These are phyloP conservation scores for Lyophyllum decastes DNA, from an alignment of 768 basidiomycete genomes.

Conservation along the genomic window DNA sequence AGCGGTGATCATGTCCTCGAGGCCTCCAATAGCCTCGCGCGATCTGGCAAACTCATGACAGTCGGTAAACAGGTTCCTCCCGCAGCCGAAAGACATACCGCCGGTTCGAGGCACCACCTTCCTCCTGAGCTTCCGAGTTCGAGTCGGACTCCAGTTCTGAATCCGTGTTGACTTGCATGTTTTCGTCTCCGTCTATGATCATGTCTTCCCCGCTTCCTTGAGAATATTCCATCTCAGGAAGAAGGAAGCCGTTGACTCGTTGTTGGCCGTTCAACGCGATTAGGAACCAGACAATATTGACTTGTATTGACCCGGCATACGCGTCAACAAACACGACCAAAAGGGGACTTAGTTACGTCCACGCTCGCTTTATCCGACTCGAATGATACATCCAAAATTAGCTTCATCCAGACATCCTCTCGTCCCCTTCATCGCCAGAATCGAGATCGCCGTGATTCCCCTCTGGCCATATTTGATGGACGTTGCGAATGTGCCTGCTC, in stretches of 20 bases:
- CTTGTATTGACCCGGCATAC: background rate
- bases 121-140: background rate
- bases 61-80: background rate
- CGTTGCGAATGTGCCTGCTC: constrained; percentile 60
- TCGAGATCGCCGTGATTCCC: constrained; percentile 15
- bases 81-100: background rate
- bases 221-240: background rate
- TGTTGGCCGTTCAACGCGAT: too few species aligned
- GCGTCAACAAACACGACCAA: constrained; percentile 1
- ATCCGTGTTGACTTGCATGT: background rate
- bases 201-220: background rate
- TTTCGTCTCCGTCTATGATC: background rate
- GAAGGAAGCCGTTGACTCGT: too few species aligned
- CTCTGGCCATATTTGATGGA: constrained; percentile 25
- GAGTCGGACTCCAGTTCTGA: background rate
- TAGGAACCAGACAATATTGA: background rate
- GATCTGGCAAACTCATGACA: constrained; percentile 6
- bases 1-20: constrained; percentile 37
- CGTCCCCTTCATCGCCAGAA: constrained; percentile 18
- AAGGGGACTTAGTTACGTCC: background rate
- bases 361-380: background rate
- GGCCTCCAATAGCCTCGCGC: constrained; percentile 22
- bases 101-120: background rate
- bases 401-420: constrained; percentile 6
- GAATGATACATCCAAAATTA: background rate